Evolutionary conservation across 768 basidiomycete genomes (phyloP).

Genomic region (Macrolepiota albuminosa): DNA sequence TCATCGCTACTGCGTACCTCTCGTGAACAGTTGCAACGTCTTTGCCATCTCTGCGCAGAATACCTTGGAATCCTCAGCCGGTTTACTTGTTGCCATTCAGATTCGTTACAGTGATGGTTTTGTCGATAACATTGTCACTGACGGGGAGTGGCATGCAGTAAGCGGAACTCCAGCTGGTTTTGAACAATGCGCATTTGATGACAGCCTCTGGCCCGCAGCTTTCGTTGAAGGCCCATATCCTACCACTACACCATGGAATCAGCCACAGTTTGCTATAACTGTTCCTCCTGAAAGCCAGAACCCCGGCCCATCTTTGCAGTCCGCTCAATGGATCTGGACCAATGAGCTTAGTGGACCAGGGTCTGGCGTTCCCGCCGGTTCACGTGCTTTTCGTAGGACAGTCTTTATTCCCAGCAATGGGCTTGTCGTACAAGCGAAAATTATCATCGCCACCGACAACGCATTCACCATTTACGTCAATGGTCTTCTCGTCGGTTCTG

Average conservation of each 20-base stretch:
- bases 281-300: slow-evolving; percentile 14
- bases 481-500: slow-evolving; percentile 22
- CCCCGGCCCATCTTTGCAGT: slow-evolving; percentile 19
- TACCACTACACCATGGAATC: slow-evolving; percentile 10
- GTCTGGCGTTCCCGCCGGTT: slow-evolving; percentile 16
- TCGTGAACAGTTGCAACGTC: slow-evolving; percentile 24
- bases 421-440: slow-evolving; percentile 17
- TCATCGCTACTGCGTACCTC: slow-evolving; percentile 24
- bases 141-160: slow-evolving; percentile 25
- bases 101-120: slow-evolving; percentile 27
- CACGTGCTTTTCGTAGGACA: slow-evolving; percentile 25
- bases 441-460: slow-evolving; percentile 23
- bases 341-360: slow-evolving; percentile 20
- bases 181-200: slow-evolving; percentile 24
- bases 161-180: slow-evolving; percentile 22
- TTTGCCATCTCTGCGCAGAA: slow-evolving; percentile 25
- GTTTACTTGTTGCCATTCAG: slow-evolving; percentile 24
- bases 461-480: slow-evolving; percentile 25
- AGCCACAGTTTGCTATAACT: slow-evolving; percentile 7
- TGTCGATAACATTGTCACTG: slow-evolving; percentile 24
- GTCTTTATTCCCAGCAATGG: slow-evolving; percentile 19
- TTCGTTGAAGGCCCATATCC: slow-evolving; percentile 18
- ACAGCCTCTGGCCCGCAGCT: slow-evolving; percentile 24
- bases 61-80: slow-evolving; percentile 19
- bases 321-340: slow-evolving; percentile 29